Evolutionary conservation across 257 asterid genomes (phyloP), one percentile per base, ranked within the genome.

Genomic region (Haberlea rhodopensis): DNA sequence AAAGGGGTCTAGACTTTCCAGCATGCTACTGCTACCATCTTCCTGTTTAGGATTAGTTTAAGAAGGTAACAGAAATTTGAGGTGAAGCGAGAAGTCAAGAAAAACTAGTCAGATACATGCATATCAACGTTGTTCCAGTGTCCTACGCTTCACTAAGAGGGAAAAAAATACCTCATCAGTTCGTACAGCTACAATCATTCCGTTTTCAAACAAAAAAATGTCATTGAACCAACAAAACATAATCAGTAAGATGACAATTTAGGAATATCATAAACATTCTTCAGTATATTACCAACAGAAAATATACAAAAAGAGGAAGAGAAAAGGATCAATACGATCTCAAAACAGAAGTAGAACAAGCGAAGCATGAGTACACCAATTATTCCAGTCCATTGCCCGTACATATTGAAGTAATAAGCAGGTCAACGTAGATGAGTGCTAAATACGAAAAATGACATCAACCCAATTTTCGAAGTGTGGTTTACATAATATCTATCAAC

Each of bases 1-100:
- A 85, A 63, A 92, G 81, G 57, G 96, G 95, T 80, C 90, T 92
- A 68, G 96, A 89, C 63, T 81, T 64, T 67, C 94, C 94, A 28
- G 91, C 84, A 75, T 85, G 84, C 96, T 85, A 79, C 89, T 28
- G 32, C 81, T 87, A 53, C 87, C 81, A 71, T 87, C 97, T 63
- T 80, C 99, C 99, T 90, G 76, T 62, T 45, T 56, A 63, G 53
- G 29, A 79, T 65, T 28, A 60, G 16, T 29, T 43, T 5, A 31
- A 31, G 43, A 60, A 60, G 54, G 62, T 16, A 29, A 19, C 6
- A 46, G 62, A 15, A 62, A 3, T 53, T 27, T 49, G 58, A 15
- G 27, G 65, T 13, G n/a, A 18, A 49, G 48, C 18, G 31, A 65
- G 62, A 52, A 53, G 29, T 28, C 31, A 63, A 63, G 20, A 29